A percentile compares a stretch with the other conserved stretches of the same genome.
Evolutionary conservation across 2,329 filamentous ascomycete species (phyloP).

Genomic region (Metarhizium rileyi): DNA sequence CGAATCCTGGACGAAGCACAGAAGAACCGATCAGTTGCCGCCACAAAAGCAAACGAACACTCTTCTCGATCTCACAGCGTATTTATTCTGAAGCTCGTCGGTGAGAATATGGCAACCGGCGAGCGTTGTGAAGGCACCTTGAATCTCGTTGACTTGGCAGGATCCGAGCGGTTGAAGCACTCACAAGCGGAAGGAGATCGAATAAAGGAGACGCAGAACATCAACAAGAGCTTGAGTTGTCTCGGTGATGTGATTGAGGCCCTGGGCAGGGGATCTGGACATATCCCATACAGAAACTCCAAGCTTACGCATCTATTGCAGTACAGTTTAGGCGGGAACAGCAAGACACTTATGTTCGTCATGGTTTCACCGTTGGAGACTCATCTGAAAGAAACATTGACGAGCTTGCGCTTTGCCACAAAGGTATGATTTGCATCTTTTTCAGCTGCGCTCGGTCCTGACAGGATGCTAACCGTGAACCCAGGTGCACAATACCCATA

Average conservation of each 20-base stretch:
- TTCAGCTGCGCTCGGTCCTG: not conserved
- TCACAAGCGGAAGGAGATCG: slow-evolving; percentile 78
- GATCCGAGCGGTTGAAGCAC: slow-evolving; percentile 82
- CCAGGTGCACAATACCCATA: slow-evolving; percentile 79
- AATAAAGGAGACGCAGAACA: slow-evolving; percentile 90
- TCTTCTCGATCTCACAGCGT: slow-evolving; percentile 93
- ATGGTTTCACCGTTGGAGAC: slow-evolving; percentile 91
- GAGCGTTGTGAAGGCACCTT: slow-evolving; percentile 87
- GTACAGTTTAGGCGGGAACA: slow-evolving; percentile 90
- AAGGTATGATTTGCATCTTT: slow-evolving; percentile 51
- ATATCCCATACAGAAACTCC: slow-evolving; percentile 91
- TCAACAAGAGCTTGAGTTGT: slow-evolving; percentile 90
- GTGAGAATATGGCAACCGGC: slow-evolving; percentile 63
- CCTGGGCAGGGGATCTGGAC: slow-evolving; percentile 71
- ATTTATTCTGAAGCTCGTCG: slow-evolving; percentile 75
- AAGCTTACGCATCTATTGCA: slow-evolving; percentile 94
- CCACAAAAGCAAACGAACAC: slow-evolving; percentile 94
- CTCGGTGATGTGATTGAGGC: slow-evolving; percentile 91
- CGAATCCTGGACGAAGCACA: slow-evolving; percentile 70
- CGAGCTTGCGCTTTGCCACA: slow-evolving; percentile 89
- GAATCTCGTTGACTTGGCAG: slow-evolving; percentile 91
- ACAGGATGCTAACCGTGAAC: slow-evolving; percentile 6
- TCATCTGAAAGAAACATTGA: slow-evolving; percentile 86
- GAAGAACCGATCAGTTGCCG: slow-evolving; percentile 82
- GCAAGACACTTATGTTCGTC: slow-evolving; percentile 97